phyloP scores from a whole-genome alignment of 768 basidiomycete genomes.

The Pholiota microspora region DNA sequence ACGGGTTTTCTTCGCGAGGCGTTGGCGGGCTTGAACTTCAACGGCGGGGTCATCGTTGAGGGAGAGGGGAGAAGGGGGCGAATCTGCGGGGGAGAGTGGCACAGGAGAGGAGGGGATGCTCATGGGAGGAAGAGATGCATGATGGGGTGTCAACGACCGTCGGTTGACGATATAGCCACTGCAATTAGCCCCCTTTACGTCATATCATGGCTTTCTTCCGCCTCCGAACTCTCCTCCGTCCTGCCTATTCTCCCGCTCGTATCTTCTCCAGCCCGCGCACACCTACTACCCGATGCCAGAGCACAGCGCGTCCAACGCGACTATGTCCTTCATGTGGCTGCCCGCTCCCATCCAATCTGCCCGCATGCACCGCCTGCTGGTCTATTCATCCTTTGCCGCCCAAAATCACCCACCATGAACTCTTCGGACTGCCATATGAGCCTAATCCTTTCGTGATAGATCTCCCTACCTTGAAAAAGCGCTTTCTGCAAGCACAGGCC shows the following conservation, averaged over 20 bases:
- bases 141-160: conserved; percentile 3
- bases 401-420: conserved; percentile 58
- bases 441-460: conserved; percentile 76
- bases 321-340: conserved; percentile 64
- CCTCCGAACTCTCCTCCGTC: background rate
- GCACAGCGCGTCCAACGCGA: background rate
- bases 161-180: background rate
- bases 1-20: conserved; percentile 34
- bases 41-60: conserved; percentile 37
- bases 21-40: conserved; percentile 46
- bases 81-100: conserved; percentile 12
- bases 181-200: background rate
- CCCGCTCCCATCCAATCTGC: conserved; percentile 59
- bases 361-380: conserved; percentile 75
- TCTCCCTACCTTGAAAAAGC: conserved; percentile 51
- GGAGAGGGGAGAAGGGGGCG: conserved; percentile 35
- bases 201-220: conserved; percentile 5
- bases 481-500: conserved; percentile 71
- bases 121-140: conserved; percentile 8
- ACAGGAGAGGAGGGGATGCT: conserved; percentile 8
- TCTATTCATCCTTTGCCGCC: conserved; percentile 59
- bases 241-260: background rate
- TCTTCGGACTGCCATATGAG: conserved; percentile 61
- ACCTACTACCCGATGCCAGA: background rate
- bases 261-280: background rate